phyloP scores from a whole-genome alignment of 2,329 filamentous ascomycete species.

The Rhynchosporium secalis region DNA sequence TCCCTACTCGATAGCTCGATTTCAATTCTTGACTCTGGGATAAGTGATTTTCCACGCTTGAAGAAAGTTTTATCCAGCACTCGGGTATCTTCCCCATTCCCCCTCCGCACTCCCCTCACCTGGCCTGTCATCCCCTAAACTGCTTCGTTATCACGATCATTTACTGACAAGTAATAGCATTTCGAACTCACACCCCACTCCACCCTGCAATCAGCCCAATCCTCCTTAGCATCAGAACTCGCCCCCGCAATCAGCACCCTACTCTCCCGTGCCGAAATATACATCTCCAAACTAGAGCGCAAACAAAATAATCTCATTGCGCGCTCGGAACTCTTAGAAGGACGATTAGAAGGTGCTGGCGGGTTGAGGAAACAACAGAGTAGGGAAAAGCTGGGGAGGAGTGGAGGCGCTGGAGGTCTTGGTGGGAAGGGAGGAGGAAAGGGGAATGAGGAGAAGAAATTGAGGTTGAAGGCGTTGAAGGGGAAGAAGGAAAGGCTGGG shows the following conservation, averaged over 20 bases:
- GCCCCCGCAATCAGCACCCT: constrained; percentile 69
- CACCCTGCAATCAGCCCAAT: constrained; percentile 63
- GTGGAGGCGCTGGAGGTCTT: constrained; percentile 27
- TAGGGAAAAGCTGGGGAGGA: constrained; percentile 43
- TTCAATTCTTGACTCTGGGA: constrained; percentile 42
- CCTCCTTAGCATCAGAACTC: constrained; percentile 65
- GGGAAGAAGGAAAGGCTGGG: constrained; percentile 71
- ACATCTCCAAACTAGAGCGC: constrained; percentile 66
- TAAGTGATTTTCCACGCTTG: constrained; percentile 40
- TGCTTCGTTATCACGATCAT: not conserved
- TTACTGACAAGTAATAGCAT: constrained; percentile 50
- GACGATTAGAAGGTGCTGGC: constrained; percentile 51
- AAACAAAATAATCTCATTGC: constrained; percentile 65
- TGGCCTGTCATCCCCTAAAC: not conserved
- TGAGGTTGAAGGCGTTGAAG: constrained; percentile 59
- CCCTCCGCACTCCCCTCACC: not conserved
- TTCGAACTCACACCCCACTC: constrained; percentile 72
- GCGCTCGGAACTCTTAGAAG: constrained; percentile 66
- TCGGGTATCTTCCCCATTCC: constrained; percentile 31
- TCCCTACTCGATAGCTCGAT: constrained; percentile 43
- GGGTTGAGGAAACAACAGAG: constrained; percentile 36
- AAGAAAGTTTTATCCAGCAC: constrained; percentile 41
- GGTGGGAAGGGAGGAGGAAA: constrained; percentile 11
- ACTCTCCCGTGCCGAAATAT: constrained; percentile 59
- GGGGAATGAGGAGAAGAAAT: constrained; percentile 31